Evolutionary conservation across 2,329 filamentous ascomycete genomes (phyloP), one percentile per base, ranked within the genome.

Genomic region (Diplodia mutila): DNA sequence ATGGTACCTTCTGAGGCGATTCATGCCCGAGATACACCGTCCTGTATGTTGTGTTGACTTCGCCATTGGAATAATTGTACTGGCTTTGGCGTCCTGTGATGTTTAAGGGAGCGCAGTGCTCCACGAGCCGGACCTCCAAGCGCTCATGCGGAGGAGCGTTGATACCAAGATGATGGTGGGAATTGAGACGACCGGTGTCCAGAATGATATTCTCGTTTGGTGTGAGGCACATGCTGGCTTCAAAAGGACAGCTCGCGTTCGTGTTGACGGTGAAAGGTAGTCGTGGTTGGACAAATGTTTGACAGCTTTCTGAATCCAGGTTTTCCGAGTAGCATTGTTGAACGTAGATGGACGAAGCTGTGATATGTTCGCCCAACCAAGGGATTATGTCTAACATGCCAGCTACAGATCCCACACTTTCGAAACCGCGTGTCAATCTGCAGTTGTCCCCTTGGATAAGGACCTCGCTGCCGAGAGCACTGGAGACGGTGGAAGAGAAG

Each of bases 151-250:
- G 67, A 2, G 71, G 69, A 14, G 57, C 54, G 46, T 74, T 75
- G 39, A 75, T 34, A 0, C 74, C 74, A 18, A 75, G 65, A 57
- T 75, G 61, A 4, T 63, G 34, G 21, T 65, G 59, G 42, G 70
- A 72, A 49, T 74, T 64, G 0, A 75, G 65, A 21, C 65, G 57
- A 7, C 71, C 72, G 12, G 71, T 72, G 27, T 75, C 73, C 1
- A 75, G 39, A 0, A 57, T 3, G 1, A 74, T 11, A 29, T 73
- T 75, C 0, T 27, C 7, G 18, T 63, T 27, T 1, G 61, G 29
- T 3, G 49, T 48, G 23, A 61, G 55, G 42, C 71, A 73, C 7
- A 71, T 53, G n/a, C 63, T 53, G 5, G 61, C 23, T 2, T 53
- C 37, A 52, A 73, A 72, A 1, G 71, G 72, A 49, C 69, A 73